Evolutionary conservation across 345 rosid species (phyloP).

Genomic region (Hibiscus tridactylites): DNA sequence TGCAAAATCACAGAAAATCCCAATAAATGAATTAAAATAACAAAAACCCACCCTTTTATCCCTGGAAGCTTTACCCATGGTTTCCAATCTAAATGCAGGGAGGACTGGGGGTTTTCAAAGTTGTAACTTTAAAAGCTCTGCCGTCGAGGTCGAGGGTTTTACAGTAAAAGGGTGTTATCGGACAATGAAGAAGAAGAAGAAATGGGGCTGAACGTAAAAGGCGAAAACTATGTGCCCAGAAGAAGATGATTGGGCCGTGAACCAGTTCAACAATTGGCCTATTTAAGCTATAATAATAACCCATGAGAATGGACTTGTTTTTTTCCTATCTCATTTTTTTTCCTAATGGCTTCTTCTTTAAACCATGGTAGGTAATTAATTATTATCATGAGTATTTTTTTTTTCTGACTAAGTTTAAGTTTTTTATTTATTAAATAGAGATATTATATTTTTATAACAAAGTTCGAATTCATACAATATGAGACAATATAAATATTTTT

Average conservation of each 20-base stretch:
- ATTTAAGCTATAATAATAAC: too few species aligned
- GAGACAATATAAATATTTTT: too few species aligned
- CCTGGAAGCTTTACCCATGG: conserved; percentile 90
- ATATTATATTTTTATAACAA: too few species aligned
- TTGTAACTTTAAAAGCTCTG: not conserved
- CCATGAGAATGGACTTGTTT: too few species aligned
- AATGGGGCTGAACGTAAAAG: not conserved
- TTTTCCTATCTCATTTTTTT: too few species aligned
- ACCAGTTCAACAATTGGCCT: too few species aligned
- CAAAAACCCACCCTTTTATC: conserved; percentile 60
- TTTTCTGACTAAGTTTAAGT: too few species aligned
- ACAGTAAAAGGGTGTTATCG: not conserved
- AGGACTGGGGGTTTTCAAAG: not conserved
- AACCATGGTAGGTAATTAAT: too few species aligned
- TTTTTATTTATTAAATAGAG: too few species aligned
- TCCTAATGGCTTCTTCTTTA: too few species aligned
- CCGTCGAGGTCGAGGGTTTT: not conserved
- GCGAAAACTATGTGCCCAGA: not conserved
- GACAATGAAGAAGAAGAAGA: not conserved
- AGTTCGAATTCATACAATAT: too few species aligned
- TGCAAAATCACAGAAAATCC: not conserved
- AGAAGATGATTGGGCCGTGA: not conserved
- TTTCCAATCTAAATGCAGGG: not conserved
- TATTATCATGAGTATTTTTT: too few species aligned
- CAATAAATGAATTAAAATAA: not conserved